These are phyloP conservation scores for Backusella westeae DNA, from an alignment of 192 early-diverging fungal species.

Conservation along the genomic window DNA sequence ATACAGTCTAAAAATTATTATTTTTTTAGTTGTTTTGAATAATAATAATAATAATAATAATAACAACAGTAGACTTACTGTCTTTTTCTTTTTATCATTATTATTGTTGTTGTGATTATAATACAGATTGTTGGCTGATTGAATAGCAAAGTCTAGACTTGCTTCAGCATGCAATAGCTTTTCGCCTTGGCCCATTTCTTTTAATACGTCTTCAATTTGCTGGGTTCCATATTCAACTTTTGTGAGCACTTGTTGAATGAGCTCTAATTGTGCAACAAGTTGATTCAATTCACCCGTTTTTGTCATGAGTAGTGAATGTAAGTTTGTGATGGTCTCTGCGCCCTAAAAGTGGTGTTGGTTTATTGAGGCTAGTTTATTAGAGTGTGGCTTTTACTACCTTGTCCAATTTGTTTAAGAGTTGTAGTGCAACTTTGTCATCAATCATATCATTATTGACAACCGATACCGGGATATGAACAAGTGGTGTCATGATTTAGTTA, in stretches of 20 bases:
- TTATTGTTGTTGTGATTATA: background rate
- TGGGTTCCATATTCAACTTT: slow-evolving; percentile 27
- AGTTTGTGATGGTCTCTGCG: slow-evolving; percentile 28
- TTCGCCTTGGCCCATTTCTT: background rate
- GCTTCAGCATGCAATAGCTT: slow-evolving; percentile 32
- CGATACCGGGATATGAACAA: background rate
- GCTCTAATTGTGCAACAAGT: slow-evolving; percentile 26
- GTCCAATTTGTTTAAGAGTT: slow-evolving; percentile 23
- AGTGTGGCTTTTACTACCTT: background rate
- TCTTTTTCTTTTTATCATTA: slow-evolving; percentile 2
- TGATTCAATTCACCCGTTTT: slow-evolving; percentile 32
- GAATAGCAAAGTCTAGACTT: slow-evolving; percentile 29
- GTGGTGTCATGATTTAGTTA: background rate
- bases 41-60: background rate
- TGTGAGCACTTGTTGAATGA: slow-evolving; percentile 27
- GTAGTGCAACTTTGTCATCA: slow-evolving; percentile 8
- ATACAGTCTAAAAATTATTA: background rate
- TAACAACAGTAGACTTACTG: background rate
- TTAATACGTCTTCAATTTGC: slow-evolving; percentile 30
- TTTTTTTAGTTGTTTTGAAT: background rate
- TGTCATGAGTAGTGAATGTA: slow-evolving; percentile 21
- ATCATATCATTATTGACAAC: background rate
- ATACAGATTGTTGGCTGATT: slow-evolving; percentile 26
- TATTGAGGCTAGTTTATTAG: background rate
- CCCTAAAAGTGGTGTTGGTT: slow-evolving; percentile 17